A percentile compares a stretch with the other conserved stretches of the same genome.
Conservation (phyloP, 106 monocot genomes). For the Chionographis japonica region DNA sequence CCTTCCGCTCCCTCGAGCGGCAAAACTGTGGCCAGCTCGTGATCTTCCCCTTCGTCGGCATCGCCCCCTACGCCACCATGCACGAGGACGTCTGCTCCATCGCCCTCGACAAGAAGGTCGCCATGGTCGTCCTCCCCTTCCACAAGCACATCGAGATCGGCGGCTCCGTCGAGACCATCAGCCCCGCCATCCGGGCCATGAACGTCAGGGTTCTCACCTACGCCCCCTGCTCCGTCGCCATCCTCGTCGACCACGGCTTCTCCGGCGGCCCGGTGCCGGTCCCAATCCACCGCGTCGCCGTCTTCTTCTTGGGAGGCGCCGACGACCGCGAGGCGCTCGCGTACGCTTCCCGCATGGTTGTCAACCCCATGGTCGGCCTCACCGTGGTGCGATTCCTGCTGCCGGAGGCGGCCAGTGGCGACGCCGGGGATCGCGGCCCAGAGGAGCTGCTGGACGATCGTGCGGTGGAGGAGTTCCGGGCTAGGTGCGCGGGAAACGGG, state of each 20-base stretch:
- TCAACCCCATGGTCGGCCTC: constrained; percentile 11
- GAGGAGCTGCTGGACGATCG: constrained; percentile 3
- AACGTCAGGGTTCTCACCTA: constrained; percentile 2
- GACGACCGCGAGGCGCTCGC: constrained; percentile 52
- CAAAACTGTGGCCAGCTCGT: not conserved
- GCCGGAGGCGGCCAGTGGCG: not conserved
- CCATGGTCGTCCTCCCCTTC: constrained; percentile 30
- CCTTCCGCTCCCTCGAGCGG: not conserved
- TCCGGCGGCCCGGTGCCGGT: not conserved
- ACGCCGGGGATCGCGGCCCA: constrained; percentile 1
- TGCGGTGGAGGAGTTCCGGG: constrained; percentile 9
- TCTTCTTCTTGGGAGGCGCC: constrained; percentile 45
- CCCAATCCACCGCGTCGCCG: constrained; percentile 6
- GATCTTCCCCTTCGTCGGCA: constrained; percentile 31
- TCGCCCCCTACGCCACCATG: constrained; percentile 33
- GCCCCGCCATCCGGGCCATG: constrained; percentile 3
- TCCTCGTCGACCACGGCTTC: constrained; percentile 16
- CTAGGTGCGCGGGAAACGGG: not conserved
- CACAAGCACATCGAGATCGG: not conserved
- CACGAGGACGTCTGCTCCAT: constrained; percentile 45
- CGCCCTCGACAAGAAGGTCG: constrained; percentile 19
- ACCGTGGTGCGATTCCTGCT: constrained; percentile 12
- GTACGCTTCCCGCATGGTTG: constrained; percentile 28
- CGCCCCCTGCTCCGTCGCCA: constrained; percentile 48
- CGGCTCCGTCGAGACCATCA: not conserved